Conservation (phyloP, 23 red algal genomes). For the Gracilaria vermiculophylla region DNA sequence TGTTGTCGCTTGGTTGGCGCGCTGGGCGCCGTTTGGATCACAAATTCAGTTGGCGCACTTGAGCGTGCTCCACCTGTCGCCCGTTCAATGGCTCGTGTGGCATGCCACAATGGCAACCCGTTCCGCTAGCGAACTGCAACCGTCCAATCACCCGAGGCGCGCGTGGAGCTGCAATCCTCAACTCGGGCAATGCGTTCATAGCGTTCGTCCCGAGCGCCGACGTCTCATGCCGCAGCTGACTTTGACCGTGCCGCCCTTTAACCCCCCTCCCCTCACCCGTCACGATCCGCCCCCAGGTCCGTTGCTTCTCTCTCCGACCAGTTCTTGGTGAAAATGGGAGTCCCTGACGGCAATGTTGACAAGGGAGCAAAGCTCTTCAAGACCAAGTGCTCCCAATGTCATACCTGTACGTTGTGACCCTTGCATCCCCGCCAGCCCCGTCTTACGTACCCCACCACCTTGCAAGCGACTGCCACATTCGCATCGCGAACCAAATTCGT, state of each 20-base stretch:
- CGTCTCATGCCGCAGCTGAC: neutral
- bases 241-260: neutral
- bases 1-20: neutral
- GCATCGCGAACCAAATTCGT: neutral
- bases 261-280: neutral
- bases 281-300: neutral
- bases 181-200: neutral
- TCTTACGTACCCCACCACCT: neutral
- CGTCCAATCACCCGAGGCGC: neutral
- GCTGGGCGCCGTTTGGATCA: neutral
- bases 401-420: slow-evolving; percentile 71
- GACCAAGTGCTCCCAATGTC: slow-evolving; percentile 99
- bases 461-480: neutral
- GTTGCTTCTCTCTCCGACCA: neutral
- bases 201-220: neutral
- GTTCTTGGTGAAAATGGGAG: neutral
- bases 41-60: too few species aligned
- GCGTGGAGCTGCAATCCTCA: neutral
- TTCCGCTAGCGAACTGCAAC: neutral
- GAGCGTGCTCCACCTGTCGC: neutral
- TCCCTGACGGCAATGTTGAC: slow-evolving; percentile 26
- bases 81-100: neutral
- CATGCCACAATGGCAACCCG: neutral
- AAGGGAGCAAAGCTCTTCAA: slow-evolving; percentile 99
- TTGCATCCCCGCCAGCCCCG: neutral